Percentiles rank a stretch among this genome's conserved stretches.
Conservation (phyloP, 2,329 filamentous ascomycete species). For the Trichothecium sympodiale region DNA sequence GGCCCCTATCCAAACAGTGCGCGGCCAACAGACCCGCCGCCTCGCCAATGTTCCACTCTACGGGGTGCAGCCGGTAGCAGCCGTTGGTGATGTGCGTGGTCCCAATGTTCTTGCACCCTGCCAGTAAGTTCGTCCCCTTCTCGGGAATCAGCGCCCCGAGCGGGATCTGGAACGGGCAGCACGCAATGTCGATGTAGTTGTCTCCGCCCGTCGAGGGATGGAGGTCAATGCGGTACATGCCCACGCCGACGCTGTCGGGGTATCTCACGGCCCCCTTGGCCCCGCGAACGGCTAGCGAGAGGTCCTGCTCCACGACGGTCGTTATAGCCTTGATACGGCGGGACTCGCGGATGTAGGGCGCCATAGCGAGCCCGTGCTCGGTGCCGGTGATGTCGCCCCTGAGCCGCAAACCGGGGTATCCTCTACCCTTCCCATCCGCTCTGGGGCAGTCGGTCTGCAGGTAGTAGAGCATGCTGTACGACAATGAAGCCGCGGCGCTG, state of each 20-base stretch:
- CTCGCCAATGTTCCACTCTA: slow-evolving; percentile 18
- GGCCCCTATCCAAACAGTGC: slow-evolving; percentile 11
- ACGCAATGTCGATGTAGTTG: slow-evolving; percentile 17
- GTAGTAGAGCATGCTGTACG: slow-evolving; percentile 16
- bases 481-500: slow-evolving; percentile 10
- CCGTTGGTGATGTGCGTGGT: slow-evolving; percentile 17
- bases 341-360: slow-evolving; percentile 15
- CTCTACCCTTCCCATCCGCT: slow-evolving; percentile 12
- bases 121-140: slow-evolving; percentile 10
- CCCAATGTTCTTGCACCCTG: slow-evolving; percentile 16
- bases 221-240: slow-evolving; percentile 17
- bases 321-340: slow-evolving; percentile 15
- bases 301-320: slow-evolving; percentile 13
- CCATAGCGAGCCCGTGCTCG: slow-evolving; percentile 16
- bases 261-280: slow-evolving; percentile 12
- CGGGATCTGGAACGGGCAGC: slow-evolving; percentile 16
- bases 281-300: slow-evolving; percentile 11
- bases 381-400: slow-evolving; percentile 15
- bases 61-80: slow-evolving; percentile 15
- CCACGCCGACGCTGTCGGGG: slow-evolving; percentile 14
- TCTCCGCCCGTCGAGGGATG: slow-evolving; percentile 16
- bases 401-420: slow-evolving; percentile 14
- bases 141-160: slow-evolving; percentile 12
- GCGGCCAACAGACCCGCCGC: slow-evolving; percentile 13
- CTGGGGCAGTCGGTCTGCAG: slow-evolving; percentile 15